A percentile compares a stretch with the other conserved stretches of the same genome.
Conservation (phyloP, 2,329 filamentous ascomycete genomes). For the Monosporascus sp. region DNA sequence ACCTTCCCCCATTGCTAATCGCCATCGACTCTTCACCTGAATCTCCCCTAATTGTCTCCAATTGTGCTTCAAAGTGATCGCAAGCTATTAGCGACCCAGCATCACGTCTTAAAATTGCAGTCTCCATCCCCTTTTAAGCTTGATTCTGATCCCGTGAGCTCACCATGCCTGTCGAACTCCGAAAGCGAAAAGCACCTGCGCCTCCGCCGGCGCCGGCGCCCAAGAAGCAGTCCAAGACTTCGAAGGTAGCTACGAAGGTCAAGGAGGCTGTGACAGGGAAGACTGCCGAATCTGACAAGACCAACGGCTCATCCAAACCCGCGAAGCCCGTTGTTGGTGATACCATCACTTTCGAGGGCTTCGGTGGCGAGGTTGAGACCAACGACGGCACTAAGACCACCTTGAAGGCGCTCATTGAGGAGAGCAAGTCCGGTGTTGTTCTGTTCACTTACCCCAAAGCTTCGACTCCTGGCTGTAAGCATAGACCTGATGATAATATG, state of each 20-base stretch:
- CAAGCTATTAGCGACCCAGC: constrained; percentile 12
- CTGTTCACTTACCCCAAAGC: constrained; percentile 95
- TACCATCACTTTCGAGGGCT: constrained; percentile 50
- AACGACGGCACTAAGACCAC: constrained; percentile 78
- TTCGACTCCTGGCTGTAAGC: constrained; percentile 88
- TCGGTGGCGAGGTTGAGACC: constrained; percentile 72
- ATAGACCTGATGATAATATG: constrained; percentile 6
- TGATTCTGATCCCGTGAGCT: constrained; percentile 6
- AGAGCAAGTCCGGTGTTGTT: constrained; percentile 80
- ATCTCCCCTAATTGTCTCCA: constrained; percentile 5
- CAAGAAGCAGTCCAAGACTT: constrained; percentile 35
- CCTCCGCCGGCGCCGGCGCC: constrained; percentile 32
- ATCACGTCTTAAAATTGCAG: constrained; percentile 3
- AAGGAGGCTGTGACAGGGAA: constrained; percentile 29
- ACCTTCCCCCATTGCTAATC: constrained; percentile 12
- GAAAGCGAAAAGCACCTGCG: constrained; percentile 40
- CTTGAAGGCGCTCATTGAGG: constrained; percentile 72
- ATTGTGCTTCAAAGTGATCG: constrained; percentile 9
- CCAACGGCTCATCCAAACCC: constrained; percentile 29
- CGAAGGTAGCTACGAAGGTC: constrained; percentile 32
- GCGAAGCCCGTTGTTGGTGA: constrained; percentile 48
- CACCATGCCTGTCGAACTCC: constrained; percentile 36
- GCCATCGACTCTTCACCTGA: constrained; percentile 12
- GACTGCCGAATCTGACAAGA: constrained; percentile 17
- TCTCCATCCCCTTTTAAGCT: constrained; percentile 1